A percentile compares a stretch with the other conserved stretches of the same genome.
Evolutionary conservation across 2,329 filamentous ascomycete genomes (phyloP).

Genomic region (Trichoderma sp.): DNA sequence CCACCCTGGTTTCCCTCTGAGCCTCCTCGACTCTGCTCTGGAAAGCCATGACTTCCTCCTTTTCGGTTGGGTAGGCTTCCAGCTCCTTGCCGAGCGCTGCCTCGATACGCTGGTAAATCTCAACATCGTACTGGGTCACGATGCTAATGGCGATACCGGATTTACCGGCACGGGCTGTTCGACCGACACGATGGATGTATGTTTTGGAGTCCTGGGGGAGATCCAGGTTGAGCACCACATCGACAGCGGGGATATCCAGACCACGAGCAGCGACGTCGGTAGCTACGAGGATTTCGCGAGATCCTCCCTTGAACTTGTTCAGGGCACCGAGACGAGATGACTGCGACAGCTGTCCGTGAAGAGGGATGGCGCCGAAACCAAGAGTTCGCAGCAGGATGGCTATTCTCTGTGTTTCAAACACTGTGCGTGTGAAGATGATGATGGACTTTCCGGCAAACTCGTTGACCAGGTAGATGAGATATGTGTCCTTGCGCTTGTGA

Average conservation of each 20-base stretch:
- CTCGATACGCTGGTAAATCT: slow-evolving; percentile 78
- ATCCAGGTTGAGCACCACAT: slow-evolving; percentile 83
- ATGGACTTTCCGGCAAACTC: slow-evolving; percentile 81
- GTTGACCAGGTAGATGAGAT: slow-evolving; percentile 81
- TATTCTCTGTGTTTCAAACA: slow-evolving; percentile 84
- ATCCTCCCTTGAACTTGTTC: slow-evolving; percentile 80
- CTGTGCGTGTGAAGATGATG: slow-evolving; percentile 89
- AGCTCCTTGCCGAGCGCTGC: slow-evolving; percentile 76
- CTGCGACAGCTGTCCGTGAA: slow-evolving; percentile 90
- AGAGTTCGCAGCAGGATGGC: slow-evolving; percentile 79
- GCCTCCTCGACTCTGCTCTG: slow-evolving; percentile 76
- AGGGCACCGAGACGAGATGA: slow-evolving; percentile 81
- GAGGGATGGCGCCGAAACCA: slow-evolving; percentile 84
- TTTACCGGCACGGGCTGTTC: slow-evolving; percentile 83
- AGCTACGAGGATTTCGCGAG: slow-evolving; percentile 82
- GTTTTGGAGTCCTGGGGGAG: slow-evolving; percentile 83
- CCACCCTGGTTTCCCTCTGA: slow-evolving; percentile 70
- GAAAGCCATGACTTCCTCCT: slow-evolving; percentile 84
- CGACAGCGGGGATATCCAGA: slow-evolving; percentile 89
- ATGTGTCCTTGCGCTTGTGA: slow-evolving; percentile 82
- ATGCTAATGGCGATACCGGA: slow-evolving; percentile 76
- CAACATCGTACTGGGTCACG: slow-evolving; percentile 83
- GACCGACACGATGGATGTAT: slow-evolving; percentile 84
- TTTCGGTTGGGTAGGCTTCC: slow-evolving; percentile 63
- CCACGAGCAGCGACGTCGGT: slow-evolving; percentile 93